Evolutionary conservation across 208 protist genomes (phyloP), one percentile per base, ranked within the genome.

Genomic region (Leishmania braziliensis): DNA sequence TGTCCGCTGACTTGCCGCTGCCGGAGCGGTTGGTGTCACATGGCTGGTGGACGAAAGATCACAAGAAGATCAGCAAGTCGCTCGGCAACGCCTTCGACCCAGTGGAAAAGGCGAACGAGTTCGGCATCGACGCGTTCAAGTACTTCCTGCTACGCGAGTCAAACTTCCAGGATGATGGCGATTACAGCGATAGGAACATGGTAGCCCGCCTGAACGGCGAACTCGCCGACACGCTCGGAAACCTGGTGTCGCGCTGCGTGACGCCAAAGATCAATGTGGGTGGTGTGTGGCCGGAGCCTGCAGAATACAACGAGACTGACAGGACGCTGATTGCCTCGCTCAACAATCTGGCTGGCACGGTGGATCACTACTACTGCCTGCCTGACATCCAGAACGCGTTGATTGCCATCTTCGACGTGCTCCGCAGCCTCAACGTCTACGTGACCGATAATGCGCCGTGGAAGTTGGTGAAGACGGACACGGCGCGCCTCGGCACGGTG

Each of bases 11-110:
- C 23, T 84, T 99, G 51, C 90, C 89, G n/a, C 87, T 98, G 36
- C 99, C 99, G 9, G 91, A 97, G 82, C 78, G 86, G 54, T 79
- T 99, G 20, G 84, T 99, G 51, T 92, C 96, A 23, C 98, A 99
- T 86, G 95, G 96, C 26, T 99, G 97, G 96, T 99, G 98, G 97
- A 98, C 97, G n/a, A 98, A 98, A 78, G 91, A 99, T 78, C 87
- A 93, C 71, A 83, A 89, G 63, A 99, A 99, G 86, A 99, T 99
- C 82, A 98, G 92, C 83, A 99, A 99, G 89, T 98, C 95, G 5
- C 87, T 99, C 74, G 99, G 99, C 60, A 99, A 99, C 85, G 96
- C 97, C 39, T 96, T 99, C 76, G 96, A 99, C 69, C 98, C 98
- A 6, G 83, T 96, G 10, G 88, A 96, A 72, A 92, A 96, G 76